Conservation (phyloP, 225 moss, liverwort and hornwort species). For the Ulota crispa region DNA sequence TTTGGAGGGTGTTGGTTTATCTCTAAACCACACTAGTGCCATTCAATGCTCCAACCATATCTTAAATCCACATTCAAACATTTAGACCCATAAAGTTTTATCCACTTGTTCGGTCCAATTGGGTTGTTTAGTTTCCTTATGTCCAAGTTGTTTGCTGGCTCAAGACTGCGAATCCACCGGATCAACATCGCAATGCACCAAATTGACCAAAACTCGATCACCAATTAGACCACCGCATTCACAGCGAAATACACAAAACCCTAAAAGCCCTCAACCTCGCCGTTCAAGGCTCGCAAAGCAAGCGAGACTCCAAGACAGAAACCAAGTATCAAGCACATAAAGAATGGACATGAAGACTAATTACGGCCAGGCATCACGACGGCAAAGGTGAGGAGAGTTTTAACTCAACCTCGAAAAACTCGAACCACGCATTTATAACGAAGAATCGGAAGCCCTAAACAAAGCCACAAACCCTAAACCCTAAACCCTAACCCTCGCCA, state of each 20-base stretch:
- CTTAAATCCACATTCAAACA: no score
- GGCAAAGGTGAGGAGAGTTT: neutral
- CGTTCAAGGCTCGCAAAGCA: neutral
- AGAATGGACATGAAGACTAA: neutral
- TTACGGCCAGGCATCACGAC: neutral
- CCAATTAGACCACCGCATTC: neutral
- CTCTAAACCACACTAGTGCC: no score
- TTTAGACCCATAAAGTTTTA: no score
- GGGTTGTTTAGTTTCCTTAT: no score
- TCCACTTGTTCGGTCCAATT: no score
- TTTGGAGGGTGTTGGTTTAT: no score
- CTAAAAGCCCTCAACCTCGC: neutral
- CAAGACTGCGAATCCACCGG: neutral
- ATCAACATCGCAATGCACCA: neutral
- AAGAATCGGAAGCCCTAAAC: neutral
- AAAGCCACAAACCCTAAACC: constrained; percentile 3
- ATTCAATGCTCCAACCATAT: no score
- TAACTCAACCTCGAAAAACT: neutral
- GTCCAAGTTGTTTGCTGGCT: no score
- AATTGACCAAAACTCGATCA: neutral
- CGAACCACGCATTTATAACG: no score
- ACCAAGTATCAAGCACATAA: neutral
- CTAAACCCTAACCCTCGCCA: constrained; percentile 1
- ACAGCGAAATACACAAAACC: neutral
- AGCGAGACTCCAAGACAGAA: neutral